Evolutionary conservation across 2,329 filamentous ascomycete species (phyloP).

Genomic region (Colletotrichum destructivum): DNA sequence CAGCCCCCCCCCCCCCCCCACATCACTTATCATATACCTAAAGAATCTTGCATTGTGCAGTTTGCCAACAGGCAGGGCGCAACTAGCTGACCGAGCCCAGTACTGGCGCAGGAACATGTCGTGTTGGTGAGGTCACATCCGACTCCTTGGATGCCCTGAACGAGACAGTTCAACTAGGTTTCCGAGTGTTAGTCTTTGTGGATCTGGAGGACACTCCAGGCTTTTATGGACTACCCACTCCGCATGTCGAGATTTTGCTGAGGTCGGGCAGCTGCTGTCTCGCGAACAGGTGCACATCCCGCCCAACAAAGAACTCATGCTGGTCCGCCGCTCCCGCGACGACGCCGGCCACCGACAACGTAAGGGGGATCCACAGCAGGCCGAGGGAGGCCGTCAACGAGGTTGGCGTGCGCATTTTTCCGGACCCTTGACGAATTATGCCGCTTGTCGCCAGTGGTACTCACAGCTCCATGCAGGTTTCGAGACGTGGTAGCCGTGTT

Average conservation of each 20-base stretch:
- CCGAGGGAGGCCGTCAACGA: slow-evolving; percentile 15
- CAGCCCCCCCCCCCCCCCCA: no score
- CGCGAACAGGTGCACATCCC: slow-evolving; percentile 1
- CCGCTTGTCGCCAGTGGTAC: background rate
- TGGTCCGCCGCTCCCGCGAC: background rate
- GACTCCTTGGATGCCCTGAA: slow-evolving; percentile 26
- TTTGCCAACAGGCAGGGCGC: slow-evolving; percentile 36
- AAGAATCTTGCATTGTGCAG: slow-evolving; percentile 42
- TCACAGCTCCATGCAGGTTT: slow-evolving; percentile 25
- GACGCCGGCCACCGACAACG: background rate
- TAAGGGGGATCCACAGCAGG: slow-evolving; percentile 4
- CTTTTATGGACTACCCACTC: slow-evolving; percentile 2
- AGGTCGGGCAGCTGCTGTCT: slow-evolving; percentile 36
- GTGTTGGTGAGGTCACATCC: slow-evolving; percentile 41
- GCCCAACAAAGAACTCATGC: background rate
- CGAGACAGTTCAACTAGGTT: slow-evolving; percentile 24
- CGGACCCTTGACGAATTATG: background rate
- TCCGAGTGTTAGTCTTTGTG: background rate
- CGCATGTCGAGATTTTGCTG: slow-evolving; percentile 34
- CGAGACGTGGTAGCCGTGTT: background rate
- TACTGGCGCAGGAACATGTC: slow-evolving; percentile 37
- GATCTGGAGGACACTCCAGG: background rate
- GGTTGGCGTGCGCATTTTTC: slow-evolving; percentile 8
- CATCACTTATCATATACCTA: slow-evolving; percentile 16
- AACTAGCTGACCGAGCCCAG: slow-evolving; percentile 24